Evolutionary conservation across 2,329 filamentous ascomycete species (phyloP), one percentile per base, ranked within the genome.

Genomic region (Metarhizium humberi): DNA sequence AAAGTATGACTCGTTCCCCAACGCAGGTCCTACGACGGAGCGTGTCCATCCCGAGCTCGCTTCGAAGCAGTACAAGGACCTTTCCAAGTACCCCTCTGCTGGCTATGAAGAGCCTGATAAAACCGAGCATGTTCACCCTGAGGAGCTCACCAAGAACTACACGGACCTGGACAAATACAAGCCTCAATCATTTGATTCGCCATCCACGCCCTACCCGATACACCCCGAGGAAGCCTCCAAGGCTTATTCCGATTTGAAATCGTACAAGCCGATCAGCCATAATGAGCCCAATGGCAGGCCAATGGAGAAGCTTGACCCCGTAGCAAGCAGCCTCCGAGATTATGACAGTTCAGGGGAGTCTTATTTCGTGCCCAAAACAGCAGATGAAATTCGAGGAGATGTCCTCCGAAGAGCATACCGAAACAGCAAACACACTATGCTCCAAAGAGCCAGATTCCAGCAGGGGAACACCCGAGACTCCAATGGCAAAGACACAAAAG

Each of bases 121-220:
- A 47, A 62, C 57, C 2, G 56, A 61, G 20, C 64, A 68, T 20
- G 55, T 66, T n/a, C 69, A 71, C n/a, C 65, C 71, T 10, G 72
- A 73, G 57, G 70, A 73, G 56, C 58, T 66, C 48, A 68, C 68
- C 30, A 74, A 73, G 55, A 59, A 64, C 6, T 73, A 76, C 47
- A 63, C 67, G 8, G 75, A 78, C 54, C 66, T 78, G 51, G 64
- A 66, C 53, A 65, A 71, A 55, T 78, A 78, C 58, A 61, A 62
- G n/a, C 62, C 64, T 2, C 59, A 60, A 20, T 57, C 58, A 4
- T 69, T 71, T 52, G 67, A 67, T 42, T 62, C 64, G 2, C 52
- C 58, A 7, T 59, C 63, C 36, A 61, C 56, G 49, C 56, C 61
- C 7, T 64, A 67, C 34, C 66, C 66, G 2, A 57, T 58, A 16